phyloP scores from a whole-genome alignment of 768 basidiomycete genomes.

The Tylopilus sp. region DNA sequence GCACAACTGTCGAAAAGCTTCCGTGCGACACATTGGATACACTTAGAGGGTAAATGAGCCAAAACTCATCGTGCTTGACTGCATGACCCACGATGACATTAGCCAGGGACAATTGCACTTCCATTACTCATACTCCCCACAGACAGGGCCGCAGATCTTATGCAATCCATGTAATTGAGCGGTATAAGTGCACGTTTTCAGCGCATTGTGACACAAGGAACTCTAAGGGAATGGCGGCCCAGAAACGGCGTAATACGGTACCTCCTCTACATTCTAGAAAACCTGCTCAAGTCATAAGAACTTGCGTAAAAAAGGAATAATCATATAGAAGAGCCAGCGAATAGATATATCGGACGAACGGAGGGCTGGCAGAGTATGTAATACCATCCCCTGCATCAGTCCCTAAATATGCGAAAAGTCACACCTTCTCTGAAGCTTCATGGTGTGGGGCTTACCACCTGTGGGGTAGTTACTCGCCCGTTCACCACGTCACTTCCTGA shows the following conservation, averaged over 20 bases:
- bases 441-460: constrained; percentile 34
- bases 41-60: neutral
- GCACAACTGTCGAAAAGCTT: neutral
- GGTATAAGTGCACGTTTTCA: constrained; percentile 12
- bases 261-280: constrained; percentile 26
- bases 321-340: constrained; percentile 36
- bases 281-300: constrained; percentile 14
- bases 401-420: constrained; percentile 30
- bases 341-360: constrained; percentile 27
- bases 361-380: constrained; percentile 17
- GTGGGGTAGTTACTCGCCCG: constrained; percentile 34
- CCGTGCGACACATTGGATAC: neutral
- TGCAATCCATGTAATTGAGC: constrained; percentile 13
- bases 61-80: neutral
- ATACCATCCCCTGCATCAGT: constrained; percentile 21
- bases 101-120: constrained; percentile 5
- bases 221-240: constrained; percentile 13
- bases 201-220: constrained; percentile 12
- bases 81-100: constrained; percentile 7
- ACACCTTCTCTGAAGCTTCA: constrained; percentile 30
- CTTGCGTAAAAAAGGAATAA: constrained; percentile 36
- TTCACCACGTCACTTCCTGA: constrained; percentile 39
- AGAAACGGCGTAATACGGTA: constrained; percentile 9
- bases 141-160: constrained; percentile 4
- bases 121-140: constrained; percentile 21